A percentile compares a stretch with the other conserved stretches of the same genome.
Evolutionary conservation across 2,329 filamentous ascomycete genomes (phyloP).

Genomic region (Pestalotiopsis sp.): DNA sequence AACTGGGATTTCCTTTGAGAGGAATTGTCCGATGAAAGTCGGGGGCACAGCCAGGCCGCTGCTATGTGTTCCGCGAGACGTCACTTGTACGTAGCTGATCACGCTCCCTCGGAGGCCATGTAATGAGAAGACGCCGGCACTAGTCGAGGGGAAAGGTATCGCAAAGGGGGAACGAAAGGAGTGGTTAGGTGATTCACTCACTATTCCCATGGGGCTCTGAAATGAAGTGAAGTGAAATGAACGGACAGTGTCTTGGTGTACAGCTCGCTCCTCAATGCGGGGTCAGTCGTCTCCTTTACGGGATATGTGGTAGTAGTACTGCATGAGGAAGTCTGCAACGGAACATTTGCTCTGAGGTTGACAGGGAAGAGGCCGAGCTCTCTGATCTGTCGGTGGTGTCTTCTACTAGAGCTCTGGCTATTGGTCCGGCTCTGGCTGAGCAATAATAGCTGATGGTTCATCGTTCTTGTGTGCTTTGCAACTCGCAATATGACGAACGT

Average conservation of each 20-base stretch:
- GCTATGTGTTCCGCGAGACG: not conserved
- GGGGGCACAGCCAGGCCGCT: not conserved
- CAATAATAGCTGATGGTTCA: not conserved
- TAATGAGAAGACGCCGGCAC: not conserved
- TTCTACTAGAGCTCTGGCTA: too few relatives aligned
- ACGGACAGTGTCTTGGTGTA: not conserved
- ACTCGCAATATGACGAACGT: not conserved
- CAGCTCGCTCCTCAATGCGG: not conserved
- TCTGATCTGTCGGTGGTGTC: not conserved
- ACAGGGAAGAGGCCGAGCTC: not conserved
- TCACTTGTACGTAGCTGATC: not conserved
- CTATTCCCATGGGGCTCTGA: not conserved
- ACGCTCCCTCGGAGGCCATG: not conserved
- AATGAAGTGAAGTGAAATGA: not conserved
- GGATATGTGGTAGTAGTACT: not conserved
- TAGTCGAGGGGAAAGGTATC: not conserved
- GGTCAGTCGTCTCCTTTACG: not conserved
- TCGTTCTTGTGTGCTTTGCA: not conserved
- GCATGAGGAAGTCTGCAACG: constrained; percentile 4
- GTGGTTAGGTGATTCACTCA: not conserved
- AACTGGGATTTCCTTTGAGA: not conserved
- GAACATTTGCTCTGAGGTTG: not conserved
- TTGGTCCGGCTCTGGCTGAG: not conserved
- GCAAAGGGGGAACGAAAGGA: not conserved
- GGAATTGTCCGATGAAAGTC: not conserved